These are phyloP conservation scores for Shiraia sp. DNA, from an alignment of 2,329 filamentous ascomycete genomes.

Conservation along the genomic window DNA sequence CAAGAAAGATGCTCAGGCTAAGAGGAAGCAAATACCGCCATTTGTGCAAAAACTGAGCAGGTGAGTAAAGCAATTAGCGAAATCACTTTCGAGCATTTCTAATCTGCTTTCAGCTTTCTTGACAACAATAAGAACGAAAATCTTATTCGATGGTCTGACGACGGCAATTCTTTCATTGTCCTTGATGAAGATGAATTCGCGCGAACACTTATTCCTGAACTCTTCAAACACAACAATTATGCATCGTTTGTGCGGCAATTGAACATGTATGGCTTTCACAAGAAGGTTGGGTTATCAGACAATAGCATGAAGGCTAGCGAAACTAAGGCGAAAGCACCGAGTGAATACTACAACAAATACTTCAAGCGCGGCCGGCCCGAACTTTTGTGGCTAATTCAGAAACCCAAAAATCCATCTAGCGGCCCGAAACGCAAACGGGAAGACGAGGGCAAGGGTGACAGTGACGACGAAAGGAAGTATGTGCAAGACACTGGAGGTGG, in stretches of 20 bases:
- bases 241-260: conserved; percentile 76
- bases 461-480: conserved; percentile 63
- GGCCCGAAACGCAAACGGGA: conserved; percentile 54
- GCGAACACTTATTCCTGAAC: conserved; percentile 71
- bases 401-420: conserved; percentile 73
- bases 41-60: conserved; percentile 98
- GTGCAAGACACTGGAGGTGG: conserved; percentile 49
- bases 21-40: conserved; percentile 93
- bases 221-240: conserved; percentile 81
- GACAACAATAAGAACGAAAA: conserved; percentile 93
- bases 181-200: conserved; percentile 92
- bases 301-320: conserved; percentile 98
- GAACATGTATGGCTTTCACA: conserved; percentile 61
- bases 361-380: conserved; percentile 93
- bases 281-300: conserved; percentile 74
- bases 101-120: conserved; percentile 70
- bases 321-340: conserved; percentile 95
- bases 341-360: conserved; percentile 96
- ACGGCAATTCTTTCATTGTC: conserved; percentile 95
- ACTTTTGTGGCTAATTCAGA: conserved; percentile 93
- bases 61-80: conserved; percentile 56
- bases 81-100: conserved; percentile 10
- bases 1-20: conserved; percentile 84
- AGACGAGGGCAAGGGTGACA: conserved; percentile 69
- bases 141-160: conserved; percentile 94